Base-by-base conservation (phyloP, 768 basidiomycete species). In the Amylocystis lapponica region DNA sequence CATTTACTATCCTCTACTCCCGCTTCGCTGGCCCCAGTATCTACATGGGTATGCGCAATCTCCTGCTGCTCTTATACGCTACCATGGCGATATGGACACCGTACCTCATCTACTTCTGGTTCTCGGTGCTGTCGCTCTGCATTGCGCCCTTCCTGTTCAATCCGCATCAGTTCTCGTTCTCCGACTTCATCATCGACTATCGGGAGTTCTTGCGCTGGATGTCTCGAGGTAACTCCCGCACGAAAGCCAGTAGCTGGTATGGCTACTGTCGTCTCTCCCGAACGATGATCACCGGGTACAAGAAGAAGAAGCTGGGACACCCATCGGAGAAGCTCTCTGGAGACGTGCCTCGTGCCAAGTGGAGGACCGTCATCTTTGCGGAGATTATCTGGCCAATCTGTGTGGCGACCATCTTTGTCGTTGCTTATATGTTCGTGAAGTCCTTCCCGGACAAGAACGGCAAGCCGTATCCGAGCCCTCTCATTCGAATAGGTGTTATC, bases 11-110 rank as follows among this genome's bases (percentile, higher is more conserved):
- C 56, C 78, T 98, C 21, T 99, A 97, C 67, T 97, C 96, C 16
- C 86, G 96, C 41, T 99, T 99, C 67, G 96, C 96, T 33, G 96
- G 96, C 14, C 95, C 96, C n/a, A 94, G 91, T 56, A 97, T 99
- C 62, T 99, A 99, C 72, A 81, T 97, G 75, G 95, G 95, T 50
- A 90, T 98, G 83, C 78, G 96, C 51, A 95, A 94, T 51, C 71
- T 97, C 17, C 69, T 97, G 21, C 61, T 98, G 45, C 72, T 99
- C 54, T 81, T 96, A 42, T 99, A 95, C 60, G 81, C 84, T 54
- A 90, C 93, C 34, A 73, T 98, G 70, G 69, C 90, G 19, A 77
- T 99, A 54, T 98, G 90, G 86, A 87, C 90, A 45, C 89, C 90
- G 4, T 86, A 91, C 66, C 72, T 98, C 54, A 90, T 95, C 67